Conservation (phyloP, 345 rosid genomes). For the Cardamine chenopodiifolia region DNA sequence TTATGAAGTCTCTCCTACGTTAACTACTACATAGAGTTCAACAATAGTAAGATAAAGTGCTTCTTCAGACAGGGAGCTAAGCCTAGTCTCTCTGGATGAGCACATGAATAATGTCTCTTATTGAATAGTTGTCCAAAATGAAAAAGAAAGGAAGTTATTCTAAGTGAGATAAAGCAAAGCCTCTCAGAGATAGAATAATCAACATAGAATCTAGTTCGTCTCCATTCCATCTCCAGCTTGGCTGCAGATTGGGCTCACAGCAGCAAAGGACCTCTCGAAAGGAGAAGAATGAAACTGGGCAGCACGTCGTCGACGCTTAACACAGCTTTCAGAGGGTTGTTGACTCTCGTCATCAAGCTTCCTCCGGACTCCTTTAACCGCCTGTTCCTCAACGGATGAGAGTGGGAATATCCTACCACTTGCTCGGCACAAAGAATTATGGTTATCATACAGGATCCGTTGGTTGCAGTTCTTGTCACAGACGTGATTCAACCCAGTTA, state of each 20-base stretch:
- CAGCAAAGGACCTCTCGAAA: slow-evolving; percentile 82
- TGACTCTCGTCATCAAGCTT: slow-evolving; percentile 84
- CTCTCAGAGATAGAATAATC: slow-evolving; percentile 7
- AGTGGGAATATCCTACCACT: slow-evolving; percentile 80
- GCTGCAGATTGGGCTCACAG: slow-evolving; percentile 85
- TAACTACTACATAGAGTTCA: slow-evolving; percentile 35
- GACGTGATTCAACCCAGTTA: slow-evolving; percentile 82
- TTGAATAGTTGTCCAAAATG: slow-evolving; percentile 41
- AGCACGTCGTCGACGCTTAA: slow-evolving; percentile 75
- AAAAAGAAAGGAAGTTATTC: slow-evolving; percentile 27
- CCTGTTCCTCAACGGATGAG: slow-evolving; percentile 74
- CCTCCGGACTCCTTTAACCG: slow-evolving; percentile 87
- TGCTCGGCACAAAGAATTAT: slow-evolving; percentile 83
- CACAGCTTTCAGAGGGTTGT: slow-evolving; percentile 63
- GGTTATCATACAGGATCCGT: slow-evolving; percentile 92
- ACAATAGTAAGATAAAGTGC: slow-evolving; percentile 25
- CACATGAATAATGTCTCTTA: slow-evolving; percentile 46
- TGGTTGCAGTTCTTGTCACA: slow-evolving; percentile 99
- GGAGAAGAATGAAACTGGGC: slow-evolving; percentile 55
- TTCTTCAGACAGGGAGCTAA: slow-evolving; percentile 26
- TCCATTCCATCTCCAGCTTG: slow-evolving; percentile 97
- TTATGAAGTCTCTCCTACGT: slow-evolving; percentile 33
- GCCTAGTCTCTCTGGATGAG: slow-evolving; percentile 47
- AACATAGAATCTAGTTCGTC: slow-evolving; percentile 63
- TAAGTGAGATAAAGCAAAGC: slow-evolving; percentile 18